These are phyloP conservation scores for Metschnikowia peoriensis DNA, from an alignment of 805 yeast genomes.

Conservation along the genomic window DNA sequence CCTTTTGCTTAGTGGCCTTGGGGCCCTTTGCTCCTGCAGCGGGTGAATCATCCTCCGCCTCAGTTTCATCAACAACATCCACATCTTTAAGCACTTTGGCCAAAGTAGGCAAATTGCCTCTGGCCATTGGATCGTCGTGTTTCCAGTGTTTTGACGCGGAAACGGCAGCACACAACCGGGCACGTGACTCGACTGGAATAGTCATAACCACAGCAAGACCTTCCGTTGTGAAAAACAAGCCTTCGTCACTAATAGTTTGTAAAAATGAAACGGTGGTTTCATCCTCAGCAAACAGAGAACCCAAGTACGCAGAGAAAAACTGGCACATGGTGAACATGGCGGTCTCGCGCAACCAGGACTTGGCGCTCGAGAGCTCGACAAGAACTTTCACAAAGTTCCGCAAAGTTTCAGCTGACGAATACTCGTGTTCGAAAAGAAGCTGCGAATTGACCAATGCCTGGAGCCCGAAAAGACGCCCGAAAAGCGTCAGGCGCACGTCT, in stretches of 20 bases:
- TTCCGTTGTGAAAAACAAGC: constrained; percentile 68
- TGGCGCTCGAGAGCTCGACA: constrained; percentile 56
- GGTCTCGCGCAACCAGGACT: constrained; percentile 87
- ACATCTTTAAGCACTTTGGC: constrained; percentile 65
- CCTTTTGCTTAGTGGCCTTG: constrained; percentile 48
- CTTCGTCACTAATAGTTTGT: constrained; percentile 45
- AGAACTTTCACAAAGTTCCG: constrained; percentile 44
- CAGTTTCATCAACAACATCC: constrained; percentile 38
- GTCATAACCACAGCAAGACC: constrained; percentile 72
- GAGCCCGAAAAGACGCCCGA: constrained; percentile 83
- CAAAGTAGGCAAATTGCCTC: constrained; percentile 60
- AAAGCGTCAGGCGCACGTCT: constrained; percentile 73
- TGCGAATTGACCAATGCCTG: constrained; percentile 62
- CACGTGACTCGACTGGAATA: constrained; percentile 36
- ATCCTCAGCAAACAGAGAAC: constrained; percentile 12
- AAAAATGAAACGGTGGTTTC: constrained; percentile 34
- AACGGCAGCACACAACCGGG: constrained; percentile 15
- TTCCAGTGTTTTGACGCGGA: constrained; percentile 51
- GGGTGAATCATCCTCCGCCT: constrained; percentile 28
- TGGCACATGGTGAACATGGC: constrained; percentile 68
- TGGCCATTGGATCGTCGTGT: constrained; percentile 67
- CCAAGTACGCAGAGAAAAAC: constrained; percentile 28
- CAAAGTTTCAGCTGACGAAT: constrained; percentile 27
- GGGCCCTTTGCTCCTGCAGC: constrained; percentile 10
- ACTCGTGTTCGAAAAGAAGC: constrained; percentile 22